phyloP scores from a whole-genome alignment of 2,329 filamentous ascomycete species.

The Chaetomium sp. region DNA sequence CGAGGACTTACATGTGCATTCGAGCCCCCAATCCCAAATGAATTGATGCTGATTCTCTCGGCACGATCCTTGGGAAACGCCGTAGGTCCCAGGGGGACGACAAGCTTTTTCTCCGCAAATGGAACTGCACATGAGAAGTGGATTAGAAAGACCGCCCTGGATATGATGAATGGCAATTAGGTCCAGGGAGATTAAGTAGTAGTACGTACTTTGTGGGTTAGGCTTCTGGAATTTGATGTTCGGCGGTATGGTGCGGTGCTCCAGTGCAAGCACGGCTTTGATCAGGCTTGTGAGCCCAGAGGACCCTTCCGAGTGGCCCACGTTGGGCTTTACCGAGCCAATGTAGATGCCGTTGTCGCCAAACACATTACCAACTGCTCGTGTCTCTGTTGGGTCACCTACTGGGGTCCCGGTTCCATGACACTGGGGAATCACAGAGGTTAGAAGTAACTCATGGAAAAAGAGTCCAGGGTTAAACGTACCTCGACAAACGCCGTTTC shows the following conservation, averaged over 20 bases:
- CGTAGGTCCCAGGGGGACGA: constrained; percentile 44
- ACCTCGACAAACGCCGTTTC: constrained; percentile 28
- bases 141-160: neutral
- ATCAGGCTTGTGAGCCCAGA: constrained; percentile 40
- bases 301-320: constrained; percentile 41
- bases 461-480: neutral
- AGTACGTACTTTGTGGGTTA: constrained; percentile 40
- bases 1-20: constrained; percentile 35
- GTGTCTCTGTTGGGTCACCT: constrained; percentile 50
- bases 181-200: too few species aligned
- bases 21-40: constrained; percentile 47
- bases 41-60: constrained; percentile 49
- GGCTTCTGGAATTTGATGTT: constrained; percentile 38
- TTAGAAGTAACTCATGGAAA: neutral
- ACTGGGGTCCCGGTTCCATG: constrained; percentile 52
- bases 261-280: constrained; percentile 46
- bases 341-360: constrained; percentile 36
- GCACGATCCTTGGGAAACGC: constrained; percentile 45
- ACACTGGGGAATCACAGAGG: constrained; percentile 22
- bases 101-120: constrained; percentile 46
- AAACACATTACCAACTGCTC: constrained; percentile 43
- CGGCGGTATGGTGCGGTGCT: constrained; percentile 49
- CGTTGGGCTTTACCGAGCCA: constrained; percentile 44
- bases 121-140: neutral
- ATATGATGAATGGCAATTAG: neutral